Base-by-base conservation (phyloP, 495 filamentous ascomycete species). In the Annulohypoxylon moriforme region DNA sequence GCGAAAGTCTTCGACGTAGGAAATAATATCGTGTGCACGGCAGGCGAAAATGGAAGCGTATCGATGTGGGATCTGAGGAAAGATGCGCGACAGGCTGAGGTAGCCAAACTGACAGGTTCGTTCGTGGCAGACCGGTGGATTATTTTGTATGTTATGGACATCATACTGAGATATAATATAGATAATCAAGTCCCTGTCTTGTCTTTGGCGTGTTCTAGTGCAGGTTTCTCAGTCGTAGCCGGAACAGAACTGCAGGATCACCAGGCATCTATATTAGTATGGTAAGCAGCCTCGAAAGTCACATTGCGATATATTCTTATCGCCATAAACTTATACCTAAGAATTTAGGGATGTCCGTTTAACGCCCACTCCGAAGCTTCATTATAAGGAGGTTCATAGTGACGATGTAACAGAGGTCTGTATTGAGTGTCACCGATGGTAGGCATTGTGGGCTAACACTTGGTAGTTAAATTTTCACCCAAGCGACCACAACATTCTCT, bases 381-480 rank as follows among this genome's bases (percentile, higher is more conserved):
- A 91, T 74, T 96, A 95, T 75, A 84, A 89, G 33, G 95, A 98
- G 74, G 91, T 92, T 55, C 95, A 98, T 79, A 95, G 91, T 61
- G 95, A 98, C 79, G 94, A 97, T 77, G 86, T 98, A 53, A 97
- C 95, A 22, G 90, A 93, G 82, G 90, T 93, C 57, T 67, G 73
- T 14, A 29, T 36, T 31, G 11, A 74, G 20, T 56, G 14, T 1
- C 24, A 31, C 29, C 6, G 14, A 25, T 0, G 10, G 5, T 22
- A 24, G 11, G 31, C 20, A 3, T 16, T 13, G 60, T 70, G 13
- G 27, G 36, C 62, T 58, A 56, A 74, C 24, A 6, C 0, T 1
- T 33, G 31, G n/a, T 47, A 92, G 86, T 85, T 96, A 10, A 86
- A 89, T 79, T 93, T 91, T 74, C 91, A 94, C 80, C 90, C 91